Evolutionary conservation across 192 early-diverging fungal genomes (phyloP).

Genomic region (Umbelopsis vinacea): DNA sequence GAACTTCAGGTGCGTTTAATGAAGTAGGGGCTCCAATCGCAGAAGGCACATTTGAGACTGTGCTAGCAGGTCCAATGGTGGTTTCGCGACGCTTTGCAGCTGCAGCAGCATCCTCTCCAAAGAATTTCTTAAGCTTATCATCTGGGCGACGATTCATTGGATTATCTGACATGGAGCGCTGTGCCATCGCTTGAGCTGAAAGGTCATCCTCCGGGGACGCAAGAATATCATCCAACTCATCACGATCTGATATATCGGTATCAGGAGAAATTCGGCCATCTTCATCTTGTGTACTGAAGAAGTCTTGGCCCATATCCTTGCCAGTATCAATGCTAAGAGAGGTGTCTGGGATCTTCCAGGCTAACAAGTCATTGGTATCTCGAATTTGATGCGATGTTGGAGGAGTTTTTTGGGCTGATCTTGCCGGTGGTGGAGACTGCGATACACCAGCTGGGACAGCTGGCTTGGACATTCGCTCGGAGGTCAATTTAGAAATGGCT

Average conservation of each 20-base stretch:
- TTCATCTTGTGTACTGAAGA: slow-evolving; percentile 13
- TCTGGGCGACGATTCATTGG: slow-evolving; percentile 11
- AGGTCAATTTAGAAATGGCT: slow-evolving; percentile 1
- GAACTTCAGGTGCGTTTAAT: slow-evolving; percentile 38
- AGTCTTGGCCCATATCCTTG: slow-evolving; percentile 8
- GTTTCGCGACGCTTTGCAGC: slow-evolving; percentile 30
- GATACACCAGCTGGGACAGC: neutral
- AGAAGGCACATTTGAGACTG: neutral
- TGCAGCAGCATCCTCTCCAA: slow-evolving; percentile 54
- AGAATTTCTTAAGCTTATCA: slow-evolving; percentile 60
- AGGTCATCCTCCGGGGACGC: slow-evolving; percentile 4
- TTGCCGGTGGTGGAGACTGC: neutral
- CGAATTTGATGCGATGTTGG: slow-evolving; percentile 9
- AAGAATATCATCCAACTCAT: slow-evolving; percentile 12
- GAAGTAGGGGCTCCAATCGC: slow-evolving; percentile 4
- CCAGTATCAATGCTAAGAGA: slow-evolving; percentile 5
- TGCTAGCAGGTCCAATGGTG: neutral
- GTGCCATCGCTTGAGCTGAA: neutral
- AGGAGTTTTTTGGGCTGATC: neutral
- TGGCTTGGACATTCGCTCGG: slow-evolving; percentile 6
- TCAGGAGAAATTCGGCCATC: slow-evolving; percentile 25
- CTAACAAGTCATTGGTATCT: slow-evolving; percentile 5
- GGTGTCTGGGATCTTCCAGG: slow-evolving; percentile 16
- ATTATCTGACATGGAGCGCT: slow-evolving; percentile 3
- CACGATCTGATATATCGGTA: slow-evolving; percentile 22